Evolutionary conservation across 2,329 filamentous ascomycete genomes (phyloP).

Genomic region (Ambrosiella beaveri): DNA sequence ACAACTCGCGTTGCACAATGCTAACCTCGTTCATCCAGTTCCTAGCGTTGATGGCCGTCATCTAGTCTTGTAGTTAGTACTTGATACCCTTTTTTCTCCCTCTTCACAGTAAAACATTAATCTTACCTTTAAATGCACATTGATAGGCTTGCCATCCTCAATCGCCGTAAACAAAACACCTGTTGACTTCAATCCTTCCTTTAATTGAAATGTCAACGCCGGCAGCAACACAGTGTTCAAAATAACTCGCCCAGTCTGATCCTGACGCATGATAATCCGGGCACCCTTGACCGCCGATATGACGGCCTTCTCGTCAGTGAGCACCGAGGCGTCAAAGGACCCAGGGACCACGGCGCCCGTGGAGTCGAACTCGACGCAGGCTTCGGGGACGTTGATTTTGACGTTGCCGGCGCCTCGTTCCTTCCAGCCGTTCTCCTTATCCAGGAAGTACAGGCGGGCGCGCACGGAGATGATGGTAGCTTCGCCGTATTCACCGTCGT

Average conservation of each 20-base stretch:
- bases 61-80: constrained; percentile 21
- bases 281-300: constrained; percentile 29
- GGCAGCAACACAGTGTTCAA: constrained; percentile 71
- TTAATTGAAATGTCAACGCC: constrained; percentile 63
- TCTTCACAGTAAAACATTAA: constrained; percentile 9
- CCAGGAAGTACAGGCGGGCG: constrained; percentile 71
- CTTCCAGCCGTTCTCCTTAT: constrained; percentile 61
- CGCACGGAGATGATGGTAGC: constrained; percentile 56
- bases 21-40: constrained; percentile 32
- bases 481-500: constrained; percentile 79
- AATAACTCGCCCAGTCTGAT: constrained; percentile 72
- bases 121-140: constrained; percentile 43
- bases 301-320: constrained; percentile 18
- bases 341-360: constrained; percentile 30
- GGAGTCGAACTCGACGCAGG: constrained; percentile 38
- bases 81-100: not conserved
- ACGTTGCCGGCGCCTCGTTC: constrained; percentile 72
- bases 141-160: constrained; percentile 38
- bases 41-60: constrained; percentile 36
- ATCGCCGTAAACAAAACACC: constrained; percentile 50
- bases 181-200: constrained; percentile 53
- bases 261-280: constrained; percentile 77
- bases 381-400: constrained; percentile 60
- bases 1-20: constrained; percentile 34
- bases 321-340: constrained; percentile 36